Evolutionary conservation across 345 rosid genomes (phyloP), one percentile per base, ranked within the genome.

Genomic region (Citrus inodora): DNA sequence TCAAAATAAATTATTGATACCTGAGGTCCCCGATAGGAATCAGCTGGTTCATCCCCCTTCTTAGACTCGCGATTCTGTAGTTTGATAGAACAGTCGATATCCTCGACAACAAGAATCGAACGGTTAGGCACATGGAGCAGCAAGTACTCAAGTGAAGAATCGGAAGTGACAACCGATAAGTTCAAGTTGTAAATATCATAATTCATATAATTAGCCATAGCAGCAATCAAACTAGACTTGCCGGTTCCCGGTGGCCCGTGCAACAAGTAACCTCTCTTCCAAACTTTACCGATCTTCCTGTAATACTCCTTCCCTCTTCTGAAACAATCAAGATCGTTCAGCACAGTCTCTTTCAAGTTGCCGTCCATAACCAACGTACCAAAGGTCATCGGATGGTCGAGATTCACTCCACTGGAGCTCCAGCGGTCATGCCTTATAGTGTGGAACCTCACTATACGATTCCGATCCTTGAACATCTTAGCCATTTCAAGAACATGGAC

Each of bases 61-160:
- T 30, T 66, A 4, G 76, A 27, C 65, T 77, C 78, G 4, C 87
- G 83, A 56, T 84, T 84, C 56, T 79, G 86, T 28, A 86, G 38
- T 78, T 77, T 71, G 21, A 88, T 51, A n/a, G 81, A 85, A 61
- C 87, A 85, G 46, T 88, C 91, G 17, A 88, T 82, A 62, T 88
- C 89, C 62, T 88, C 91, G 30, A 88, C 76, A 24, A 88, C 88
- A 35, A 88, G 83, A 37, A 87, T 84, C 1, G 89, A 85, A 19
- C 86, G 86, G 60, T 78, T 84, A 16, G 86, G 80, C 76, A 83
- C 80, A 38, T 81, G 87, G 42, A 83, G 85, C 78, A 86, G n/a
- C 71, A 86, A 63, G 56, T 62, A 28, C 75, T 82, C 83, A 1
- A 88, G 83, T 1, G 67, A 14, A 19, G 87, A 79, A 27, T 88